Conservation (phyloP, 2,329 filamentous ascomycete genomes). For the Fusarium sp. region DNA sequence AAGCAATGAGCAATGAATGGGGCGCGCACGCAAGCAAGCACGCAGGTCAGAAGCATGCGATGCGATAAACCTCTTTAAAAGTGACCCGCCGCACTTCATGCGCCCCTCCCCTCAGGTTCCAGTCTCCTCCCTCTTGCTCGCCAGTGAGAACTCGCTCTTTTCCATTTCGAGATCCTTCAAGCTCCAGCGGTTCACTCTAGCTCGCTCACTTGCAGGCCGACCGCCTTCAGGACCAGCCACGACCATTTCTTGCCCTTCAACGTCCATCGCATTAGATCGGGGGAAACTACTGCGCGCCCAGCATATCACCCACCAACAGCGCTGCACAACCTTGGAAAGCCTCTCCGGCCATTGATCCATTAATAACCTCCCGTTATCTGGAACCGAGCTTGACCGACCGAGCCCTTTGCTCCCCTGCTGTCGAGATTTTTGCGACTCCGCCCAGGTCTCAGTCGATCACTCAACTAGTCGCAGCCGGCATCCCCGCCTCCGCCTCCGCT, state of each 20-base stretch:
- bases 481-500: constrained; percentile 31
- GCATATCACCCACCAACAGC: constrained; percentile 30
- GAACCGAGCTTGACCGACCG: constrained; percentile 19
- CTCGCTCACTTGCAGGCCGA: constrained; percentile 16
- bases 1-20: neutral
- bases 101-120: constrained; percentile 21
- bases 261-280: constrained; percentile 5
- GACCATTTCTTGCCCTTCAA: constrained; percentile 15
- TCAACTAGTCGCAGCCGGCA: constrained; percentile 16
- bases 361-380: constrained; percentile 23
- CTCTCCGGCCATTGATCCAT: constrained; percentile 28
- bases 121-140: constrained; percentile 23
- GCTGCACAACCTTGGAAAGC: constrained; percentile 26
- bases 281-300: constrained; percentile 18
- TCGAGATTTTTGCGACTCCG: constrained; percentile 31
- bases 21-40: neutral
- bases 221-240: constrained; percentile 13
- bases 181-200: constrained; percentile 26
- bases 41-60: constrained; percentile 5
- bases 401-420: constrained; percentile 2
- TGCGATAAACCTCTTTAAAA: constrained; percentile 31
- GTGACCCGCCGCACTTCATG: constrained; percentile 43
- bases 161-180: constrained; percentile 27
- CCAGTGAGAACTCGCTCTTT: constrained; percentile 34
- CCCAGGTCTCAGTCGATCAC: constrained; percentile 35